Evolutionary conservation across 371 early-diverging fungal species (phyloP), one percentile per base, ranked within the genome.

Genomic region (Lichtheimia ramosa): DNA sequence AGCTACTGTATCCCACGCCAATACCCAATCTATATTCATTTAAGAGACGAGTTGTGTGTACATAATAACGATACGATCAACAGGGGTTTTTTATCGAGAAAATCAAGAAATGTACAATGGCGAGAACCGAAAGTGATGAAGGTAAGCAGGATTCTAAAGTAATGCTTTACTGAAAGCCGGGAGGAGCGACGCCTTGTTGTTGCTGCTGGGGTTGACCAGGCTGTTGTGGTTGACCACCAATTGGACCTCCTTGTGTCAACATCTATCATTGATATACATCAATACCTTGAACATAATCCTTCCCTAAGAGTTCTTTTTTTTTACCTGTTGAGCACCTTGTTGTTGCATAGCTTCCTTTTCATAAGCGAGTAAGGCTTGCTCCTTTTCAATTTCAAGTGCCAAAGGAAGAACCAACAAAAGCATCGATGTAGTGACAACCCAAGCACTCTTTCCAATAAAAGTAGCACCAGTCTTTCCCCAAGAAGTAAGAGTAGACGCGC

Each of bases 391-490:
- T 71, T 89, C 91, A 52, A 89, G 71, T 41, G 86, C 87, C 54
- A 89, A 76, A 24, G 91, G 91, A 52, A 93, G 73, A 34, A 94
- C 85, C 49, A 90, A 74, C 24, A 90, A 77, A 28, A 94, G 68
- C 68, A 89, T 90, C 53, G 85, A 86, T 8, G 91, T 92, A 20
- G 91, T 87, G 13, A 91, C 70, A n/a, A 92, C 86, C 92, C 92
- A 92, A 21, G 88, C 88, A 42, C 87, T 75, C 75, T 89, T 88
- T 43, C 91, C 91, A 20, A 85, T 75, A 70, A 90, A 79, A 10
- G 80, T 73, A 48, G 80, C 71, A 23, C 85, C 81, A 15, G 82
- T 71, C 63, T 77, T 77, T 46, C 86, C 82, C 78, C 83, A 82
- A 49, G 74, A 78, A 21, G 71, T 80, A 49, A 87, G 64, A 8